Percentiles rank a stretch among this genome's conserved stretches.
phyloP scores from a whole-genome alignment of 345 rosid genomes.

The Chamaenerion angustifolium region DNA sequence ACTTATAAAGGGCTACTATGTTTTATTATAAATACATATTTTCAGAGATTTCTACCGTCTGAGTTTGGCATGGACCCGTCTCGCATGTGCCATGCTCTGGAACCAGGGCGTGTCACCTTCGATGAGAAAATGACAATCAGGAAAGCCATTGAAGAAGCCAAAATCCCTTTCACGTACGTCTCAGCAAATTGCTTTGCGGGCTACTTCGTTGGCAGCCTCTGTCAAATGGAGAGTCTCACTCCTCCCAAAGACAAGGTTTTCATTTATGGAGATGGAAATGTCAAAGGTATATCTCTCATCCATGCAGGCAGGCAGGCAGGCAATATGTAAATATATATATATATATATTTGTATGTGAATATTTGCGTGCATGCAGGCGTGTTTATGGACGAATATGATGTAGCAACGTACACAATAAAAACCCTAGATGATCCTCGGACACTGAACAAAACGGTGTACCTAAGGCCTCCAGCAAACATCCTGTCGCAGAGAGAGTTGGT shows the following conservation, averaged over 20 bases:
- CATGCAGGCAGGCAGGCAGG: too few species aligned
- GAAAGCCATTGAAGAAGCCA: conserved; percentile 57
- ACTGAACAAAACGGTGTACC: conserved; percentile 46
- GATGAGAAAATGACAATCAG: conserved; percentile 76
- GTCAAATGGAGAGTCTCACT: conserved; percentile 40
- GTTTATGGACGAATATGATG: conserved; percentile 57
- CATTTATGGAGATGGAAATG: conserved; percentile 64
- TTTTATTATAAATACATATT: too few species aligned
- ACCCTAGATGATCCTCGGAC: conserved; percentile 59
- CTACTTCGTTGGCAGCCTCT: conserved; percentile 59
- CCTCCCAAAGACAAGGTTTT: conserved; percentile 44
- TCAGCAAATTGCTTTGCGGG: conserved; percentile 70
- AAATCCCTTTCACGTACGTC: conserved; percentile 63
- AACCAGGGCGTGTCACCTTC: conserved; percentile 66
- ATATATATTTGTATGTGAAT: background rate
- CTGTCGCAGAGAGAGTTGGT: conserved; percentile 47
- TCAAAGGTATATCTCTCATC: conserved; percentile 32
- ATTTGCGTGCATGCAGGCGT: conserved; percentile 19
- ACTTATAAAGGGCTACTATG: too few species aligned
- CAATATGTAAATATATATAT: background rate
- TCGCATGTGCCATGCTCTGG: conserved; percentile 54
- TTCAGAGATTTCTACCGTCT: conserved; percentile 69
- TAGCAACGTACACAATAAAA: conserved; percentile 46
- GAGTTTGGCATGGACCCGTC: conserved; percentile 90
- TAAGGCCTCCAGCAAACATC: conserved; percentile 41